Conservation (phyloP, 495 filamentous ascomycete species). For the Lineolata rhizophorae region DNA sequence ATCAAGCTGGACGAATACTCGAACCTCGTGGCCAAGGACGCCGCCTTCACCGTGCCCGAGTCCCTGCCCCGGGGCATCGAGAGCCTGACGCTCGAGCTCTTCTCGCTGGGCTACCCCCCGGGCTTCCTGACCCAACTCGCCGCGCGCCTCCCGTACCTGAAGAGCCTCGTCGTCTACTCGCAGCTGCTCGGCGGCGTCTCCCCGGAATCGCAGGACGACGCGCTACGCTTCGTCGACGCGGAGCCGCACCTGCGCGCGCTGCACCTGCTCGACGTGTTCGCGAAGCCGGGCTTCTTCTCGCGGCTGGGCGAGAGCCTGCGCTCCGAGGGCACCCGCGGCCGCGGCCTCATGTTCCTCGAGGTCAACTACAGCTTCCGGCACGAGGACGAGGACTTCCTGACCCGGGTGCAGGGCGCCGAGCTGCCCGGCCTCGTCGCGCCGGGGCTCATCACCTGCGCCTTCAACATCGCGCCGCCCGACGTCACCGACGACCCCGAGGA, state of each 20-base stretch:
- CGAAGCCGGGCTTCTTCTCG: slow-evolving; percentile 12
- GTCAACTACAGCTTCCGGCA: slow-evolving; percentile 17
- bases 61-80: slow-evolving; percentile 12
- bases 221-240: slow-evolving; percentile 13
- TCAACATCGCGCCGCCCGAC: slow-evolving; percentile 12
- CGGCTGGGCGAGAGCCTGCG: slow-evolving; percentile 4
- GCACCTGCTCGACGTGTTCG: slow-evolving; percentile 22
- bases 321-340: slow-evolving; percentile 3
- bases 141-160: slow-evolving; percentile 12
- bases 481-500: slow-evolving; percentile 9
- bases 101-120: slow-evolving; percentile 21
- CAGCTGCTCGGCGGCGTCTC: slow-evolving; percentile 20
- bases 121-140: slow-evolving; percentile 17
- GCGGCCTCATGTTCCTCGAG: slow-evolving; percentile 18
- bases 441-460: slow-evolving; percentile 12
- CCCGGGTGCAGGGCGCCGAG: slow-evolving; percentile 11
- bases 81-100: slow-evolving; percentile 21
- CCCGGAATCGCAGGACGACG: slow-evolving; percentile 13
- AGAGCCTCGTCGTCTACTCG: slow-evolving; percentile 17
- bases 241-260: slow-evolving; percentile 13
- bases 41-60: slow-evolving; percentile 5
- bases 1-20: slow-evolving; percentile 18
- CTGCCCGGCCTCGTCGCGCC: slow-evolving; percentile 10
- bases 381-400: slow-evolving; percentile 16
- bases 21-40: slow-evolving; percentile 6